Evolutionary conservation across 1,139 yeast species (phyloP).

Genomic region (Sugiyamaella pinicola): DNA sequence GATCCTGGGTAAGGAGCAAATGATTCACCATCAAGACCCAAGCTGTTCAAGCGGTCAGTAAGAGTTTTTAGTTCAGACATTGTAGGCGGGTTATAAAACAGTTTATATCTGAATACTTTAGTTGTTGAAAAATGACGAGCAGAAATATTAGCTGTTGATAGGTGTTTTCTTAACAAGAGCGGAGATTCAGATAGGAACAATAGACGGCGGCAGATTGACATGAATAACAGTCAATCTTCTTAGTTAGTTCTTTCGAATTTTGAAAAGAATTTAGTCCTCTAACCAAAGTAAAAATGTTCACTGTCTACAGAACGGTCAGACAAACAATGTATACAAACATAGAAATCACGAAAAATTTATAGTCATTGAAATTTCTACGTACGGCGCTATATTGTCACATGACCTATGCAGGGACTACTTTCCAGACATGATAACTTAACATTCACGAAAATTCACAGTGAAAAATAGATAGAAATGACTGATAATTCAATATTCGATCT

Average conservation of each 20-base stretch:
- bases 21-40: slow-evolving; percentile 36
- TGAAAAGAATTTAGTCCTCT: background rate
- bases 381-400: slow-evolving; percentile 9
- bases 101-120: slow-evolving; percentile 16
- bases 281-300: too few relatives aligned
- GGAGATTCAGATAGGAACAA: slow-evolving; percentile 1
- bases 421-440: background rate
- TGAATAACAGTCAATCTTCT: background rate
- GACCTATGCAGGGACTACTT: slow-evolving; percentile 11
- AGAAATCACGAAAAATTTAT: background rate
- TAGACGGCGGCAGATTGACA: slow-evolving; percentile 10
- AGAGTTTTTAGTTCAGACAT: slow-evolving; percentile 39
- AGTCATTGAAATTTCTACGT: background rate
- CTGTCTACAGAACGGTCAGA: too few relatives aligned
- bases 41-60: slow-evolving; percentile 35
- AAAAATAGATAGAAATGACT: too few relatives aligned
- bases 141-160: background rate
- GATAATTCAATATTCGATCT: slow-evolving; percentile 10
- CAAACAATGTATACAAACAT: background rate
- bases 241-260: background rate
- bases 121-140: slow-evolving; percentile 4
- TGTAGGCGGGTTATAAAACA: slow-evolving; percentile 26
- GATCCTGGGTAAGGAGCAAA: slow-evolving; percentile 50
- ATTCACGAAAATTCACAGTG: too few relatives aligned
- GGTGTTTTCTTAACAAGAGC: background rate